Percentiles rank a stretch among this genome's conserved stretches.
phyloP scores from a whole-genome alignment of 1,284 basidiomycete genomes.

The Trichosporon coremiiforme region DNA sequence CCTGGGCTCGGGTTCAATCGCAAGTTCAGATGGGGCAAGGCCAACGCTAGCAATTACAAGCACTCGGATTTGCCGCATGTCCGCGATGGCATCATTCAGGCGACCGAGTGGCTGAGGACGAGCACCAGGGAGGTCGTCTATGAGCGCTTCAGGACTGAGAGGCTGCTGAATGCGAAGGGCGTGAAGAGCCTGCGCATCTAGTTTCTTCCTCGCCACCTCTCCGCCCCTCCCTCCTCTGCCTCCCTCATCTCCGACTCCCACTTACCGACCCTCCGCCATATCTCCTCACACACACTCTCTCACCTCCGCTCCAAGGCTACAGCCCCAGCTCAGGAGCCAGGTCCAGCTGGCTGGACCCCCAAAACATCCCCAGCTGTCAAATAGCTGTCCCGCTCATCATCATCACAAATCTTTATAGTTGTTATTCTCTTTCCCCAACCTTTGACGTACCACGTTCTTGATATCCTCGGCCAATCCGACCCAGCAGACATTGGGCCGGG shows the following conservation, averaged over 20 bases:
- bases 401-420: not conserved
- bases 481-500: not conserved
- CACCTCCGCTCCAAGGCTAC: not conserved
- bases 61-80: conserved; percentile 43
- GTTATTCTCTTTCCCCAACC: not conserved
- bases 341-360: conserved; percentile 8
- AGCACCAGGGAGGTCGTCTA: conserved; percentile 50
- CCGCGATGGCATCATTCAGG: conserved; percentile 39
- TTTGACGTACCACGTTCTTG: not conserved
- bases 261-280: no score
- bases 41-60: conserved; percentile 37
- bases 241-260: no score
- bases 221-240: no score
- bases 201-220: not conserved
- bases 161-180: conserved; percentile 34
- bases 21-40: conserved; percentile 47
- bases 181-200: not conserved
- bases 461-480: not conserved
- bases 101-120: conserved; percentile 37
- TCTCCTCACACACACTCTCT: no score
- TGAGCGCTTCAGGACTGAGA: conserved; percentile 51
- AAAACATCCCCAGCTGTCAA: not conserved
- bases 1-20: conserved; percentile 30
- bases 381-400: not conserved
- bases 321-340: not conserved